Evolutionary conservation across 2,329 filamentous ascomycete species (phyloP), one percentile per base, ranked within the genome.

Genomic region (Fusarium sp.): DNA sequence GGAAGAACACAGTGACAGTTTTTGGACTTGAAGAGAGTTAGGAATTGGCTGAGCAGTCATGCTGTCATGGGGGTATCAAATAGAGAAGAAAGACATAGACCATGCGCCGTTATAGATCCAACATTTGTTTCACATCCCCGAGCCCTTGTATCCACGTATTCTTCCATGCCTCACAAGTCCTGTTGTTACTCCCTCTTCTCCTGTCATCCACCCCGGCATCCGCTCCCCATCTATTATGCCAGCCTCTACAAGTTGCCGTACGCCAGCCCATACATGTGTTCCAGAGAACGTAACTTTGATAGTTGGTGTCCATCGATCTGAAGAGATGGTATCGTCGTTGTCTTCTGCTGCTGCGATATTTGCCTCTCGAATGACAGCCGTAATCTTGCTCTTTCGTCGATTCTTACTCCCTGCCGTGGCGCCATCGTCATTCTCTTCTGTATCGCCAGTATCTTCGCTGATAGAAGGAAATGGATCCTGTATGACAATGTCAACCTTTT

Each of bases 191-290:
- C 91, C 93, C 49, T 94, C 93, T 78, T 97, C 94, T 5, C 94
- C 95, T 2, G 94, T 96, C 91, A 97, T 92, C 94, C 94, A 97
- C 0, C 93, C 93, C 0, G 95, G 94, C 92, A 97, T 95, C 62
- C 86, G 89, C 77, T 91, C 88, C 3, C 94, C 92, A 79, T 97
- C 90, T 33, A 97, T 85, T 57, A 93, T 87, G 1, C 94, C 94
- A 22, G 89, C 84, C 81, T 97, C 94, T 1, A 96, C 92, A 38
- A 97, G 86, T 78, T 92, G 90, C 54, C 94, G 88, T 31, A 97
- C 87, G 0, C 95, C 95, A 1, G 92, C 91, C 83, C 97, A 96
- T 6, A 97, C 91, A 79, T 97, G 94, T 2, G 87, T 82, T 1
- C 95, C 95, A 44, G 91, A 88, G 70, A 98, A 93, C 0, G 90